phyloP scores from a whole-genome alignment of 1,284 basidiomycete species.

The Papiliotrema terrestris region DNA sequence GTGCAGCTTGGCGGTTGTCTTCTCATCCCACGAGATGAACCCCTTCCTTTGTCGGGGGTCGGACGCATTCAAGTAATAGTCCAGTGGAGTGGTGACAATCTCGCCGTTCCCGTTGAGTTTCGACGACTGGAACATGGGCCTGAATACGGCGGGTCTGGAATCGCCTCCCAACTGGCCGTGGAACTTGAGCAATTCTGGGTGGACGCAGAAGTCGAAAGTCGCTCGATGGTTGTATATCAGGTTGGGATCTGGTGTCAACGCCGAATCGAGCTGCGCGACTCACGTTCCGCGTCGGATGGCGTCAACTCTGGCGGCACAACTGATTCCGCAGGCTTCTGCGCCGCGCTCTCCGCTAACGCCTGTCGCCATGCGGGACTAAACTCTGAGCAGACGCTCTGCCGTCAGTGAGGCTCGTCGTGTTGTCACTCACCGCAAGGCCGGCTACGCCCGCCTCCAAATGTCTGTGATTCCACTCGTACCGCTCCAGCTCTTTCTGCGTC shows the following conservation, averaged over 20 bases:
- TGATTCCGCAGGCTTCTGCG: neutral
- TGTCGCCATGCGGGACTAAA: constrained; percentile 9
- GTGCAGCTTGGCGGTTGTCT: constrained; percentile 46
- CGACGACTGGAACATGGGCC: constrained; percentile 39
- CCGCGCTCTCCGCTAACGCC: neutral
- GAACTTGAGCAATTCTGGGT: constrained; percentile 19
- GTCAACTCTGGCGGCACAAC: neutral
- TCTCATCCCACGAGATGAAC: constrained; percentile 39
- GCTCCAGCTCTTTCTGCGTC: neutral
- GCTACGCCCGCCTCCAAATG: neutral
- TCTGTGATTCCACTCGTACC: neutral
- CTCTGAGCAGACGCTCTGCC: constrained; percentile 2
- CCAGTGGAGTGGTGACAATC: constrained; percentile 34
- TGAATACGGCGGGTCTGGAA: constrained; percentile 17
- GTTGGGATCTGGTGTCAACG: constrained; percentile 10
- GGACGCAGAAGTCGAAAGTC: constrained; percentile 24
- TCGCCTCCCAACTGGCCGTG: constrained; percentile 33
- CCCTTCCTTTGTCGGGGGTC: neutral
- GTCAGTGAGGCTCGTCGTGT: neutral
- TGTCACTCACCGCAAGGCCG: constrained; percentile 5
- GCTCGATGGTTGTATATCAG: constrained; percentile 26
- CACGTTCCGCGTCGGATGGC: constrained; percentile 2
- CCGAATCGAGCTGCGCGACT: neutral
- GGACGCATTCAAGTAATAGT: constrained; percentile 28
- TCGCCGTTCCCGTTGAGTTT: constrained; percentile 25